Percentiles rank a stretch among this genome's conserved stretches.
Conservation (phyloP, 2,329 filamentous ascomycete genomes). For the Cladosporium sp. region DNA sequence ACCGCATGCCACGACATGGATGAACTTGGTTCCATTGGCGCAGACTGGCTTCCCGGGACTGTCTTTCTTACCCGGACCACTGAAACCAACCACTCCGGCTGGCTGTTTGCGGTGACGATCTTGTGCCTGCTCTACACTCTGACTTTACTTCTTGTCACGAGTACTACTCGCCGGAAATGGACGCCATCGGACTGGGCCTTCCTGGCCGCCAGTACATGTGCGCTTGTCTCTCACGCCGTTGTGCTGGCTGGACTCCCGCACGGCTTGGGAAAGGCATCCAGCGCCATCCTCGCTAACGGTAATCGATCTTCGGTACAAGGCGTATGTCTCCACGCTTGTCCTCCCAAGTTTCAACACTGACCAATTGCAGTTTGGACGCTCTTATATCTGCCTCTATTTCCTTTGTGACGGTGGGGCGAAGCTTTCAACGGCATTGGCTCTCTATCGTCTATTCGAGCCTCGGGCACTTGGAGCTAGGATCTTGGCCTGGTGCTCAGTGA, state of each 20-base stretch:
- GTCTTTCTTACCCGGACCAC: slow-evolving; percentile 3
- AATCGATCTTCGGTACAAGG: not conserved
- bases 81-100: not conserved
- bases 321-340: not conserved
- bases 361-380: not conserved
- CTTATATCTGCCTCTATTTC: not conserved
- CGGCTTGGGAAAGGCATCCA: not conserved
- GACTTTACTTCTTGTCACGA: not conserved
- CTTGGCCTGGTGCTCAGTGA: not conserved
- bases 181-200: not conserved
- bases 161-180: not conserved
- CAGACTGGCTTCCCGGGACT: not conserved
- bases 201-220: not conserved
- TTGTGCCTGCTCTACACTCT: not conserved
- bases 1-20: slow-evolving; percentile 1
- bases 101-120: not conserved
- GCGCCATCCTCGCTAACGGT: too few species aligned
- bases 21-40: not conserved
- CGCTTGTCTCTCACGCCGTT: not conserved
- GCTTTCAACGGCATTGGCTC: not conserved
- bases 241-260: not conserved
- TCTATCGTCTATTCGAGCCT: not conserved
- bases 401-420: not conserved
- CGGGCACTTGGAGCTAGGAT: not conserved
- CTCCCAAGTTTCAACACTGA: not conserved